phyloP scores from a whole-genome alignment of 495 filamentous ascomycete species.

The Hypoxylon rickii region DNA sequence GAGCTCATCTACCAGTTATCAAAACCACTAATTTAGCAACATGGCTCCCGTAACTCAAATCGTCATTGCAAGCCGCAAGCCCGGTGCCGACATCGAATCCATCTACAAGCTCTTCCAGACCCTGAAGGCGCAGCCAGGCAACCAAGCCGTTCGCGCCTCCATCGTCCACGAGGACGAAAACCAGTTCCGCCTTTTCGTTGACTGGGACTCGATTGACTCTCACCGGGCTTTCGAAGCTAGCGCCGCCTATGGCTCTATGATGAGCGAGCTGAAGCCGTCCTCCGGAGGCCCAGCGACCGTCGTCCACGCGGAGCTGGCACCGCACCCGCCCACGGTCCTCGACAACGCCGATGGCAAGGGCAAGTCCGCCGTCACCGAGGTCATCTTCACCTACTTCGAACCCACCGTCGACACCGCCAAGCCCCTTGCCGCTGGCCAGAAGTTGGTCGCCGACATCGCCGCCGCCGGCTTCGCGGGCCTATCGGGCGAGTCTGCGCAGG shows the following conservation, averaged over 20 bases:
- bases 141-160: conserved; percentile 6
- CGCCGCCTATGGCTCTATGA: background rate
- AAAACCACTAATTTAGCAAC: background rate
- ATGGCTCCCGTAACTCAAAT: conserved; percentile 28
- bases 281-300: background rate
- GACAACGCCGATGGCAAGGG: conserved; percentile 11
- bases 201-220: conserved; percentile 21
- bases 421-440: conserved; percentile 1
- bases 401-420: background rate
- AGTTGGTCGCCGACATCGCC: background rate
- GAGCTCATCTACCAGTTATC: background rate
- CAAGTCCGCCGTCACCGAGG: conserved; percentile 11
- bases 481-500: conserved; percentile 12
- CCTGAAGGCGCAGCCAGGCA: conserved; percentile 4
- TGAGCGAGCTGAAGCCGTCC: background rate
- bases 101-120: conserved; percentile 2
- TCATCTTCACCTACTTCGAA: conserved; percentile 19
- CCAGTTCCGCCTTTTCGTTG: conserved; percentile 16
- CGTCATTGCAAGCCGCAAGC: conserved; percentile 10
- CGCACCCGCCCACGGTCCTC: conserved; percentile 18
- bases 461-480: conserved; percentile 7
- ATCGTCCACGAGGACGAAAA: conserved; percentile 4
- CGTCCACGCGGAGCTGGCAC: conserved; percentile 13
- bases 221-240: conserved; percentile 7
- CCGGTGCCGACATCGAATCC: background rate